These are phyloP conservation scores for Cordyceps farinosa DNA, from an alignment of 2,329 filamentous ascomycete species.

Conservation along the genomic window DNA sequence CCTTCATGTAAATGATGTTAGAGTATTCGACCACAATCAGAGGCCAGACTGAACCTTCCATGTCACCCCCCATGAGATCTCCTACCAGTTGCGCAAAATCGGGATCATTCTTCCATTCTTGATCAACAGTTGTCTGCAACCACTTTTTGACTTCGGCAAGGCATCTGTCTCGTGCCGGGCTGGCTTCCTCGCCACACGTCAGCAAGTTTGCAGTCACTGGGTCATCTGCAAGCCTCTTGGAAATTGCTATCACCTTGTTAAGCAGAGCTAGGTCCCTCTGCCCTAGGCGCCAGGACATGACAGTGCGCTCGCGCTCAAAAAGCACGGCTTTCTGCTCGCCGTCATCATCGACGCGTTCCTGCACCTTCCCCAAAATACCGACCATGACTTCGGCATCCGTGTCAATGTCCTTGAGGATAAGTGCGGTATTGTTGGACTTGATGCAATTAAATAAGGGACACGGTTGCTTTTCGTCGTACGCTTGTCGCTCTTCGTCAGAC, in stretches of 20 bases:
- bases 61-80: neutral
- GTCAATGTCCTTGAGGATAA: conserved; percentile 17
- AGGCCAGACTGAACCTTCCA: conserved; percentile 8
- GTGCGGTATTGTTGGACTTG: conserved; percentile 17
- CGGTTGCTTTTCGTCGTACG: conserved; percentile 18
- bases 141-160: neutral
- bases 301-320: neutral
- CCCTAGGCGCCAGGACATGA: conserved; percentile 9
- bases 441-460: conserved; percentile 22
- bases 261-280: neutral
- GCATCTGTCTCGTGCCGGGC: neutral
- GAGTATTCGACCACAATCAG: conserved; percentile 7
- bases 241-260: conserved; percentile 3
- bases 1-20: neutral
- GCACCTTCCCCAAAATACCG: conserved; percentile 7
- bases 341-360: neutral
- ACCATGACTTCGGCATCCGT: neutral
- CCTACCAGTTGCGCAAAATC: conserved; percentile 3
- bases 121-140: neutral
- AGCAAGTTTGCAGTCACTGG: neutral
- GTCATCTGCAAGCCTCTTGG: conserved; percentile 7
- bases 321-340: neutral
- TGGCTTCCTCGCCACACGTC: neutral
- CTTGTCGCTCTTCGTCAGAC: conserved; percentile 20
- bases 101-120: neutral